phyloP scores from a whole-genome alignment of 768 basidiomycete species.

The Pleurotus giganteus region DNA sequence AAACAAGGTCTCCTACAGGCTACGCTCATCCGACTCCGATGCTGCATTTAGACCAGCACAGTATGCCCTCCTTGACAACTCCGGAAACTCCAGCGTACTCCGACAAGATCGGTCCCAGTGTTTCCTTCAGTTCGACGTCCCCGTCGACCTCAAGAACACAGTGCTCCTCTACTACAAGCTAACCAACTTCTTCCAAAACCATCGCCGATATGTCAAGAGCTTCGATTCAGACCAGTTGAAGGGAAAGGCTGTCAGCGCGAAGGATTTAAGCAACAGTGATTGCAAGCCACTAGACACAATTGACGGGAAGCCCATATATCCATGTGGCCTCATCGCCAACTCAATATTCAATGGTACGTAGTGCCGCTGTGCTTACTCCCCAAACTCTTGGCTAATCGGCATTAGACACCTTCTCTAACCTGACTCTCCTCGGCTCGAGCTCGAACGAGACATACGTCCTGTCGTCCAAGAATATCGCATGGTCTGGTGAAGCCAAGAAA shows the following conservation, averaged over 20 bases:
- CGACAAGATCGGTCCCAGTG: slow-evolving; percentile 46
- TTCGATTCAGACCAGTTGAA: slow-evolving; percentile 81
- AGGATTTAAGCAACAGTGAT: slow-evolving; percentile 61
- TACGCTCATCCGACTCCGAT: slow-evolving; percentile 55
- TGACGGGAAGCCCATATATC: slow-evolving; percentile 69
- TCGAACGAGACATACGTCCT: slow-evolving; percentile 62
- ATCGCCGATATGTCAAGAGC: slow-evolving; percentile 95
- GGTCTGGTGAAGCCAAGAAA: slow-evolving; percentile 93
- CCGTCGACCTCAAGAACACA: slow-evolving; percentile 66
- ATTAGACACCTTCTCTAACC: not conserved
- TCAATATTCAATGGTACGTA: slow-evolving; percentile 88
- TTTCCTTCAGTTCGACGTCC: slow-evolving; percentile 78
- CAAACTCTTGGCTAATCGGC: not conserved
- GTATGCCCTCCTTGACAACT: slow-evolving; percentile 72
- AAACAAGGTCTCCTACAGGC: slow-evolving; percentile 64
- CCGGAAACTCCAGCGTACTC: slow-evolving; percentile 35
- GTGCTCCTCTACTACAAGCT: slow-evolving; percentile 96
- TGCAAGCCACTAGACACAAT: slow-evolving; percentile 82
- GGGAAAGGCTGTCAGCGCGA: slow-evolving; percentile 56
- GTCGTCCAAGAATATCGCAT: slow-evolving; percentile 82
- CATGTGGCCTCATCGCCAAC: slow-evolving; percentile 97
- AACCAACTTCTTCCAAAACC: slow-evolving; percentile 97
- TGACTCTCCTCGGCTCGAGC: slow-evolving; percentile 20
- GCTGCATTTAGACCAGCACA: slow-evolving; percentile 56
- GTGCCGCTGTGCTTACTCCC: not conserved